Conservation (phyloP, 2,329 filamentous ascomycete species). For the Incumbomyces delicatus region DNA sequence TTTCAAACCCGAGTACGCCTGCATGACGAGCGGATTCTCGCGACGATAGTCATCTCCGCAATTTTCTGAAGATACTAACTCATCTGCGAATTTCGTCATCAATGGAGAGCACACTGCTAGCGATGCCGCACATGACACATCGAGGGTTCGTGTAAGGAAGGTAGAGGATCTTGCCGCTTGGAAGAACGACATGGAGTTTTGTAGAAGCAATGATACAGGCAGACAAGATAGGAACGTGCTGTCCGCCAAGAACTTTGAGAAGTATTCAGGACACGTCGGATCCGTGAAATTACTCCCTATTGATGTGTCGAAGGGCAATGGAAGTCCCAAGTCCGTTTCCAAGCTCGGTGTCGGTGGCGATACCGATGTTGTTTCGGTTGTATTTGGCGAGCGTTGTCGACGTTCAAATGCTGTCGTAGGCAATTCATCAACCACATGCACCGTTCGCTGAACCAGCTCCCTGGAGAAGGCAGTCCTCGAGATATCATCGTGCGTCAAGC, state of each 20-base stretch:
- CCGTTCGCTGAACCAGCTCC: neutral
- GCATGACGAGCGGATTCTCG: conserved; percentile 59
- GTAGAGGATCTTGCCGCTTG: conserved; percentile 61
- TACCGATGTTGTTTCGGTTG: neutral
- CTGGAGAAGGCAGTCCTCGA: conserved; percentile 1
- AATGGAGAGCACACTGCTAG: conserved; percentile 54
- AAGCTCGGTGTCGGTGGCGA: neutral
- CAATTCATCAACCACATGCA: neutral
- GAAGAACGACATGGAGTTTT: conserved; percentile 83
- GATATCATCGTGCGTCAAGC: neutral
- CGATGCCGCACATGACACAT: conserved; percentile 65
- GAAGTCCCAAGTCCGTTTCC: conserved; percentile 35
- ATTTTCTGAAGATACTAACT: conserved; percentile 52
- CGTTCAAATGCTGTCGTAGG: neutral
- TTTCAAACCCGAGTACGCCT: conserved; percentile 65
- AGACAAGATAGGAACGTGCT: conserved; percentile 63
- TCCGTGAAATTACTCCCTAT: conserved; percentile 53
- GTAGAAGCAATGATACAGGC: conserved; percentile 71
- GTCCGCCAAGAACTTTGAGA: conserved; percentile 57
- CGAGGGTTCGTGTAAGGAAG: conserved; percentile 65
- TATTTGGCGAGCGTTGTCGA: neutral
- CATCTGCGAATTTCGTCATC: conserved; percentile 54
- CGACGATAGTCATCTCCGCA: conserved; percentile 62
- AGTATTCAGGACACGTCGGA: conserved; percentile 44
- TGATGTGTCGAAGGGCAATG: conserved; percentile 57